Base-by-base conservation (phyloP, 1,284 basidiomycete species). In the Apiotrichum veenhuisii region DNA sequence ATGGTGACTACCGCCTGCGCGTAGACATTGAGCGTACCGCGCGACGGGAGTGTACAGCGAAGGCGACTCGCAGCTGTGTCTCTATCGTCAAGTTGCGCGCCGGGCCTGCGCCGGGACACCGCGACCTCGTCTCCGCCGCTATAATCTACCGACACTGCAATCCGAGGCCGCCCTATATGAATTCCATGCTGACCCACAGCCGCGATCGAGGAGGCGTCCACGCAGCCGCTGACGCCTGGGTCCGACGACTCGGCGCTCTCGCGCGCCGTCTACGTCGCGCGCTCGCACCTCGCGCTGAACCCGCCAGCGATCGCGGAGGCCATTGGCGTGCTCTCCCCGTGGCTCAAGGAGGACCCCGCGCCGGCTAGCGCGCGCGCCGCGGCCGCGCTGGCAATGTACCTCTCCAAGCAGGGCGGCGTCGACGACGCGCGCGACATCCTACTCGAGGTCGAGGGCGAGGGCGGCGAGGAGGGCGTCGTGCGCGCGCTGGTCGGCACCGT, bases 361-460 rank as follows among this genome's bases (percentile, higher is more conserved):
- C 85, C 87, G 61, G 77, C 88, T 36, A 80, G 87, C 0, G 72
- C 88, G 43, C 87, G 86, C 66, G 88, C 91, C 14, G 82, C 87
- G 25, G 76, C 81, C 15, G 82, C 87, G 1, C 81, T 96, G 52
- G 87, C 90, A 14, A 80, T 80, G 22, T 89, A 86, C 70, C 77
- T 87, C 58, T 78, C 65, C 1, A 23, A 22, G 41, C 18, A 33
- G 7, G 41, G 36, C 37, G 85, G 83, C 8, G 80, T 95, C 3
- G 91, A 92, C 68, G 84, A 88, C 69, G 79, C 94, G 34, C 83
- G 92, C 23, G 92, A 96, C 75, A 74, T 94, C 22, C 84, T 87
- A 43, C 83, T 94, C 7, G 92, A 95, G 74, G 83, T 88, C 47
- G 91, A 93, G 66, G 77, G 75, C 38, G 87, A 88, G 26, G 88